Evolutionary conservation across 208 protist species (phyloP).

Genomic region (Leishmania amazonensis): DNA sequence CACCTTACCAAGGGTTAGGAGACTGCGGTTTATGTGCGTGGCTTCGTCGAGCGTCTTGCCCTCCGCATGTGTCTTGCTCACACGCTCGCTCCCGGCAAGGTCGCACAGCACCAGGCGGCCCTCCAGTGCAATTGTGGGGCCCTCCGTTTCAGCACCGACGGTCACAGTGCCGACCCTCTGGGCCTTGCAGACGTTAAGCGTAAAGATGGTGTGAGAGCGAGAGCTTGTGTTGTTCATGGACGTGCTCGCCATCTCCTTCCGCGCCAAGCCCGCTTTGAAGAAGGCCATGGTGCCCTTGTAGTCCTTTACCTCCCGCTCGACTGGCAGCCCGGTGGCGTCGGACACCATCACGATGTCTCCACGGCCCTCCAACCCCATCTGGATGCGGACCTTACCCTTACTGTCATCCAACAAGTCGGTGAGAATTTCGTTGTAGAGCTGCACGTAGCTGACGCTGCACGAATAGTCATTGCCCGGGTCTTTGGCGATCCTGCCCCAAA

Average conservation of each 20-base stretch:
- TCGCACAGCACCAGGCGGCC: constrained; percentile 96
- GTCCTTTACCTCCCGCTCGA: constrained; percentile 65
- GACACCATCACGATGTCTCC: constrained; percentile 83
- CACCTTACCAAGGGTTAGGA: constrained; percentile 93
- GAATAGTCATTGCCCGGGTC: constrained; percentile 81
- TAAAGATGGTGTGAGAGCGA: constrained; percentile 94
- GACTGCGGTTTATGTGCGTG: constrained; percentile 96
- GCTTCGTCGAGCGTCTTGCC: constrained; percentile 95
- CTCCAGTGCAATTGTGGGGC: constrained; percentile 58
- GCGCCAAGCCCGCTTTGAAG: constrained; percentile 79
- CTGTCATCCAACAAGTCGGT: constrained; percentile 81
- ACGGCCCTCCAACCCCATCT: constrained; percentile 71
- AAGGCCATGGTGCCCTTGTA: constrained; percentile 75
- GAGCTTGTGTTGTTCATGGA: constrained; percentile 92
- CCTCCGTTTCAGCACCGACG: constrained; percentile 14
- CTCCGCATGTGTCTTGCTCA: constrained; percentile 89
- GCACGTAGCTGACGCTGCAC: constrained; percentile 86
- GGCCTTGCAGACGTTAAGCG: constrained; percentile 85
- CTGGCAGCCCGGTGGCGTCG: constrained; percentile 52
- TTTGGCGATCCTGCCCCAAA: constrained; percentile 62
- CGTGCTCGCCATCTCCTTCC: constrained; percentile 91
- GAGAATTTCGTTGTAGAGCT: constrained; percentile 92
- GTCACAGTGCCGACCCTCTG: constrained; percentile 46
- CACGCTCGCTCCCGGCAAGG: constrained; percentile 97
- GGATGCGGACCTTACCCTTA: constrained; percentile 77